These are phyloP conservation scores for Xylaria sp. DNA, from an alignment of 2,329 filamentous ascomycete species.

Conservation along the genomic window DNA sequence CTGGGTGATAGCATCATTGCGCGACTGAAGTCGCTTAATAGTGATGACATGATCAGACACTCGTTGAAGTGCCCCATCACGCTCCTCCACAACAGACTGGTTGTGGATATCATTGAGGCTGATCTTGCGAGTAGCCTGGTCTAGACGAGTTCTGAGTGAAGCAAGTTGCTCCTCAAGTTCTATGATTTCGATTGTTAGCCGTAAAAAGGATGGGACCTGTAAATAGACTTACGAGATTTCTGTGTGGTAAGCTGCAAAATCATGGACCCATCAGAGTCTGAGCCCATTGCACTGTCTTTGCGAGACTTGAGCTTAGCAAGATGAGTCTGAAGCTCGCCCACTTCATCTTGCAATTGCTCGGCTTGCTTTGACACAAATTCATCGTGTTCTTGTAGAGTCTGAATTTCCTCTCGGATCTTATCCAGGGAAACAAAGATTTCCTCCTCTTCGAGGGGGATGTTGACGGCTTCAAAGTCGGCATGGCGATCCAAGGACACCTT, in stretches of 20 bases:
- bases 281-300: slow-evolving; percentile 58
- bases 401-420: slow-evolving; percentile 69
- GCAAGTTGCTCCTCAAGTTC: slow-evolving; percentile 70
- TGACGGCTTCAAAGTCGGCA: slow-evolving; percentile 62
- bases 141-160: slow-evolving; percentile 69
- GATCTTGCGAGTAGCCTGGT: slow-evolving; percentile 70
- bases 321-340: slow-evolving; percentile 62
- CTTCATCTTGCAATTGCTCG: slow-evolving; percentile 63
- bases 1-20: slow-evolving; percentile 55
- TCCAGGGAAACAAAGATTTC: slow-evolving; percentile 70
- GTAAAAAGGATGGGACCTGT: not conserved
- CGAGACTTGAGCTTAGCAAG: slow-evolving; percentile 57
- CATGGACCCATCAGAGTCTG: slow-evolving; percentile 57
- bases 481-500: slow-evolving; percentile 55
- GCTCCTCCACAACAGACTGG: slow-evolving; percentile 70
- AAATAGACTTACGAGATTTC: slow-evolving; percentile 64
- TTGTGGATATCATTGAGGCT: slow-evolving; percentile 72
- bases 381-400: slow-evolving; percentile 66
- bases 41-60: slow-evolving; percentile 64
- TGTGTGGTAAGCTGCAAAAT: slow-evolving; percentile 61
- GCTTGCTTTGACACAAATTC: slow-evolving; percentile 67
- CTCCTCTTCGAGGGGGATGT: slow-evolving; percentile 65
- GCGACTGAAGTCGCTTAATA: slow-evolving; percentile 57
- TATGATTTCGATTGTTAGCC: slow-evolving; percentile 43
- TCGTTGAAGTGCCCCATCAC: slow-evolving; percentile 72